phyloP scores from a whole-genome alignment of 352 stramenopile genomes.

The Phytophthora cajani region DNA sequence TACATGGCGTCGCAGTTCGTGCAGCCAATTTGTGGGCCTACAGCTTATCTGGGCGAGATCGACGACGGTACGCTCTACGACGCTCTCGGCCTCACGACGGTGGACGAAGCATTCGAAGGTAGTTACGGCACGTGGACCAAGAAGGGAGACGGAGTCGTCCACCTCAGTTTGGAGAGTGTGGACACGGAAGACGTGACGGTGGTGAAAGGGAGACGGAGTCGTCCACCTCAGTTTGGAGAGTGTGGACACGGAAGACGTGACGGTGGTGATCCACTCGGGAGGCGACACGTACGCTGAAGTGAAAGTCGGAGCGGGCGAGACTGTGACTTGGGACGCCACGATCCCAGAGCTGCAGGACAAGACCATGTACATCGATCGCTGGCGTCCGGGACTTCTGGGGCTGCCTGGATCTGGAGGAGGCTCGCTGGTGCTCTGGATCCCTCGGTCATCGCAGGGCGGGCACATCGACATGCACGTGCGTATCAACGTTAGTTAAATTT shows the following conservation, averaged over 20 bases:
- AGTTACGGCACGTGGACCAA: constrained; percentile 41
- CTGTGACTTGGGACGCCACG: constrained; percentile 26
- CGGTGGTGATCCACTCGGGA: constrained; percentile 27
- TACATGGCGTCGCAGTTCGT: constrained; percentile 47
- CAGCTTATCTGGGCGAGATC: constrained; percentile 33
- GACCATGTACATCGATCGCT: constrained; percentile 28
- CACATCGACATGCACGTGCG: constrained; percentile 40
- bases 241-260: constrained; percentile 28
- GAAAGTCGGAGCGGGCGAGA: constrained; percentile 17
- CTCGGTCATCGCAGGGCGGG: constrained; percentile 37
- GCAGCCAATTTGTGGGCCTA: constrained; percentile 45
- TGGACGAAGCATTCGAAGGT: constrained; percentile 33
- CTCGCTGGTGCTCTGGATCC: constrained; percentile 46
- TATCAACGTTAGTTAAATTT: constrained; percentile 32
- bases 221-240: constrained; percentile 32
- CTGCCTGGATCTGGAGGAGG: constrained; percentile 27
- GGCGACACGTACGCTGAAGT: constrained; percentile 30
- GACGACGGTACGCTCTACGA: constrained; percentile 37
- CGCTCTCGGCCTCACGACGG: constrained; percentile 24
- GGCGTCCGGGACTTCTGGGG: constrained; percentile 21
- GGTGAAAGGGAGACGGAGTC: constrained; percentile 27
- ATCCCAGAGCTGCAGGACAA: constrained; percentile 32
- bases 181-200: constrained; percentile 31
- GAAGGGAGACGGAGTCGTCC: constrained; percentile 30
- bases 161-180: constrained; percentile 29